Base-by-base conservation (phyloP, 2,329 filamentous ascomycete genomes). In the Venturia pyrina region DNA sequence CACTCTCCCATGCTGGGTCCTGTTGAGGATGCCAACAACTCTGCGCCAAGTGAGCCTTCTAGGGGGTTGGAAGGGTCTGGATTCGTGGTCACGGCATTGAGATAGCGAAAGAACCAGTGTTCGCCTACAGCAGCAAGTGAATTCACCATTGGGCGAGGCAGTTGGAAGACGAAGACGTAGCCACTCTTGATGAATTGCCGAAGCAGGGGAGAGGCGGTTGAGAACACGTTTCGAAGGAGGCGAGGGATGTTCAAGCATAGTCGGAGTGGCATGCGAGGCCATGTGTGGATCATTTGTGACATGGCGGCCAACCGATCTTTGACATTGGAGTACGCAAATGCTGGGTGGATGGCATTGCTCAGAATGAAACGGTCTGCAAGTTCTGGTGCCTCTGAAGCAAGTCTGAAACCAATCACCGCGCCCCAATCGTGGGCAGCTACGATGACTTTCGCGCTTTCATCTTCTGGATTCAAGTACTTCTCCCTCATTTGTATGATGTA, bases 361-460 rank as follows among this genome's bases (percentile, higher is more conserved):
- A 85, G 72, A 46, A 86, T 79, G 70, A 83, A 84, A 50, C 82
- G 78, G 72, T 86, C 81, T 10, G 83, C 81, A 60, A 87, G 71
- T 64, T 80, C 76, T 24, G 79, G 77, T 37, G 84, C 84, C 70
- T 86, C 84, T n/a, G 81, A 76, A n/a, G 84, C 84, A 56, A 87
- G 78, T 57, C 84, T 77, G 69, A 79, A 83, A 3, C 78, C 78
- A 21, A 86, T 70, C 10, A 82, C 70, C 65, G 78, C 80, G 19
- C 83, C 83, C 83, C 83, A 85, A 67, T 85, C 83, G 73, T 85
- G 83, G 5, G 74, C 79, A 43, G 83, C 80, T 61, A 84, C 75
- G 24, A 83, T 74, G 0, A 79, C 67, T 63, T 68, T 70, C 72
- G n/a, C 69, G 70, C 19, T 69, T 32, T 53, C 48, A 13, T 13